Conservation (phyloP, 116 monocot species). For the Papilionanthe hybrid region DNA sequence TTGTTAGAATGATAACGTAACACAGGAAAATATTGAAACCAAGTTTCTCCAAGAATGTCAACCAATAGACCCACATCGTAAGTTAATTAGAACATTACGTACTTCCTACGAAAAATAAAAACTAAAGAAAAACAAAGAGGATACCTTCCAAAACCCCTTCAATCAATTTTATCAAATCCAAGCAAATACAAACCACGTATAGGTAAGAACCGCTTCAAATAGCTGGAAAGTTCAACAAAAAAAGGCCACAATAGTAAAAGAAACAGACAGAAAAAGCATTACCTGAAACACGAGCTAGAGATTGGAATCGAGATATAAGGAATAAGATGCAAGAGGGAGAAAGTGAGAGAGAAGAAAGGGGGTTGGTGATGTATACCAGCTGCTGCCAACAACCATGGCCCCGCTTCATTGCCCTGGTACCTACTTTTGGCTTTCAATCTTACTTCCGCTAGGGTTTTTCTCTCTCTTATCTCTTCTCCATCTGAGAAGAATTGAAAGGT, state of each 20-base stretch:
- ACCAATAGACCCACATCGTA: too few relatives aligned
- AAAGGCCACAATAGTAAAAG: background rate
- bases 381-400: constrained; percentile 1
- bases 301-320: background rate
- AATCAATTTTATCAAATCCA: background rate
- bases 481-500: background rate
- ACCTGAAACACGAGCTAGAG: background rate
- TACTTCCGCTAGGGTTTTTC: constrained; percentile 1
- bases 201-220: background rate
- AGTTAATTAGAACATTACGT: too few relatives aligned
- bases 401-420: background rate
- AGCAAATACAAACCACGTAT: background rate
- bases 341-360: background rate
- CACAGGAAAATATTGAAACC: too few relatives aligned
- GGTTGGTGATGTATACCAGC: background rate
- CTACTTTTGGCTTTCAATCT: background rate
- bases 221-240: background rate
- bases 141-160: background rate
- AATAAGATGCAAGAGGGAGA: background rate
- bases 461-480: background rate
- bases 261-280: background rate
- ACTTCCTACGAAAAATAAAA: background rate
- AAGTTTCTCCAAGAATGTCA: too few relatives aligned
- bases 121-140: too few relatives aligned
- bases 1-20: too few relatives aligned